These are phyloP conservation scores for Buxus sempervirens DNA, from an alignment of 164 flowering plant species.

Conservation along the genomic window DNA sequence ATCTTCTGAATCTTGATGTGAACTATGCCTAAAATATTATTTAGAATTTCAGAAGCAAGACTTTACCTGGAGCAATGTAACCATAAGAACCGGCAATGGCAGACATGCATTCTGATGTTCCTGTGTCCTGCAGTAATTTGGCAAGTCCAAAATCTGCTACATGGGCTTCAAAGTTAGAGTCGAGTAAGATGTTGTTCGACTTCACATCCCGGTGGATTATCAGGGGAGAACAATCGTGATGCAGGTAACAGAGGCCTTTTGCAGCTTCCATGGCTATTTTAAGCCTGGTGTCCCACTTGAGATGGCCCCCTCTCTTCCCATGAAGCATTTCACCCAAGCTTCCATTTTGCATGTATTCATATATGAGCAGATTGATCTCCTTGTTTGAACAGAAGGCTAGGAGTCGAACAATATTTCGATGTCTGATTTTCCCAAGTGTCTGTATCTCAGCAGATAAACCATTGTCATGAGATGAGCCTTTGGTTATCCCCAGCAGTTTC, in stretches of 20 bases:
- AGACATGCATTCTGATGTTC: constrained; percentile 75
- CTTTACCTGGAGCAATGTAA: constrained; percentile 77
- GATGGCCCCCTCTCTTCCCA: constrained; percentile 53
- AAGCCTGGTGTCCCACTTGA: constrained; percentile 59
- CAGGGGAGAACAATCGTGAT: constrained; percentile 76
- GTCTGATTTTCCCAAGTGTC: constrained; percentile 60
- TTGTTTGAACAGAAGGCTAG: constrained; percentile 59
- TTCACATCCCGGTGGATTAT: constrained; percentile 76
- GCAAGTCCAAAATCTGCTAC: constrained; percentile 85
- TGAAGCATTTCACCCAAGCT: constrained; percentile 74
- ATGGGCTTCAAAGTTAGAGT: constrained; percentile 68
- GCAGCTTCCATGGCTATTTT: constrained; percentile 74
- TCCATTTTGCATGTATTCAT: constrained; percentile 83
- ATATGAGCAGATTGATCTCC: constrained; percentile 64
- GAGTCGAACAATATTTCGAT: constrained; percentile 64
- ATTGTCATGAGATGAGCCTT: constrained; percentile 63
- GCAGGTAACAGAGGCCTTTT: constrained; percentile 65
- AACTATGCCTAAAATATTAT: neutral
- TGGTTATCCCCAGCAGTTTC: constrained; percentile 44
- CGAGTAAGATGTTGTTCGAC: constrained; percentile 68
- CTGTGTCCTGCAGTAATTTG: constrained; percentile 59
- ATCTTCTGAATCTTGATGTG: neutral
- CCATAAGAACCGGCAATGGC: constrained; percentile 87
- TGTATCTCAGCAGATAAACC: constrained; percentile 67
- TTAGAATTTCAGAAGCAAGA: neutral